Conservation (phyloP, 306 rosid genomes). For the Castanopsis chinensis region DNA sequence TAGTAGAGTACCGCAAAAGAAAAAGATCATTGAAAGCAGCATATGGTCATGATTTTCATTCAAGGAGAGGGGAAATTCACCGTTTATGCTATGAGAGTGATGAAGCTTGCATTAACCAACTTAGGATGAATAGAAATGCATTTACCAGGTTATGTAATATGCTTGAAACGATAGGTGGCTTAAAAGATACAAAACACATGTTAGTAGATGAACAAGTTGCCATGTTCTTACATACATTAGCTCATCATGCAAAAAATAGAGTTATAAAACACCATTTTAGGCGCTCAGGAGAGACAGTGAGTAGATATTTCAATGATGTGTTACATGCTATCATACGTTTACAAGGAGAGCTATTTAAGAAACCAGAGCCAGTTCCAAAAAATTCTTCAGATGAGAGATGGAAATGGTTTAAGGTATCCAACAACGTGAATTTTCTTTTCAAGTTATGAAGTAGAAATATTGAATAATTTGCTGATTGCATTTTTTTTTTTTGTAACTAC, state of each 20-base stretch:
- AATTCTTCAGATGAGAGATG: no score
- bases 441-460: no score
- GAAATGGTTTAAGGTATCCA: no score
- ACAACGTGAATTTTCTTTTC: no score
- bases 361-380: no score
- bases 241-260: neutral
- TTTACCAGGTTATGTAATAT: neutral
- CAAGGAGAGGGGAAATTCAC: neutral
- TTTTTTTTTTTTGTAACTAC: no score
- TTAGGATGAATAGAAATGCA: neutral
- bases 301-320: neutral
- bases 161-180: neutral
- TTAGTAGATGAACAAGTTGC: neutral
- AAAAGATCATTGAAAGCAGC: neutral
- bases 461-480: no score
- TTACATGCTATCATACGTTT: neutral
- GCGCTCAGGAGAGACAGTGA: neutral
- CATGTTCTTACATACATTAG: neutral
- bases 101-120: no score
- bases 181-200: neutral
- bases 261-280: neutral
- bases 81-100: neutral
- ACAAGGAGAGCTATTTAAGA: no score
- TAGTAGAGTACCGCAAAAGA: neutral
- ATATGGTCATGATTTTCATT: neutral